Evolutionary conservation across 2,329 filamentous ascomycete species (phyloP).

Genomic region (Zymoseptoria passerinii): DNA sequence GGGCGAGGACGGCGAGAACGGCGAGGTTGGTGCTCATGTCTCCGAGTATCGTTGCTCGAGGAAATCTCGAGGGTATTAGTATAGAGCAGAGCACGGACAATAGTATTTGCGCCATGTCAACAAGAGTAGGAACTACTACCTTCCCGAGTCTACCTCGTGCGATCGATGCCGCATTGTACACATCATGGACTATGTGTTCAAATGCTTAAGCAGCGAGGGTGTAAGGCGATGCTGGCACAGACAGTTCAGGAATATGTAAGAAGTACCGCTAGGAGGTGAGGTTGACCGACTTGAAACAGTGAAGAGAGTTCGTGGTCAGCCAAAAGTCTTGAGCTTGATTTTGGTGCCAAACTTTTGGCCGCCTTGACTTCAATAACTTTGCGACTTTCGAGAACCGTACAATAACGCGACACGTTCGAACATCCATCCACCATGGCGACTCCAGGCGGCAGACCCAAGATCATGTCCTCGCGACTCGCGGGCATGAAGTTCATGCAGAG

Average conservation of each 20-base stretch:
- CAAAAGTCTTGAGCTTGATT: too few species aligned
- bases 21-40: background rate
- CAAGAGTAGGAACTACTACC: too few species aligned
- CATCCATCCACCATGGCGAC: conserved; percentile 12
- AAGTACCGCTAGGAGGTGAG: background rate
- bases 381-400: background rate
- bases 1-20: background rate
- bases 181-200: too few species aligned
- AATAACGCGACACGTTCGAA: background rate
- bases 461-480: conserved; percentile 78
- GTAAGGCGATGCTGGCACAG: background rate
- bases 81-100: too few species aligned
- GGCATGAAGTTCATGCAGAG: conserved; percentile 88
- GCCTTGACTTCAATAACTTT: background rate
- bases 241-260: background rate
- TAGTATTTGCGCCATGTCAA: too few species aligned
- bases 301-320: background rate
- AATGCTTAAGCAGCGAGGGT: too few species aligned
- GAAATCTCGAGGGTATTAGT: too few species aligned
- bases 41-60: background rate
- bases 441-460: conserved; percentile 45
- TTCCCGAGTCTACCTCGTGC: too few species aligned
- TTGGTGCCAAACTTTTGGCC: too few species aligned
- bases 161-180: too few species aligned
- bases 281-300: background rate